These are phyloP conservation scores for Salicornia ramosissima DNA, from an alignment of 148 eudicot genomes.

Conservation along the genomic window DNA sequence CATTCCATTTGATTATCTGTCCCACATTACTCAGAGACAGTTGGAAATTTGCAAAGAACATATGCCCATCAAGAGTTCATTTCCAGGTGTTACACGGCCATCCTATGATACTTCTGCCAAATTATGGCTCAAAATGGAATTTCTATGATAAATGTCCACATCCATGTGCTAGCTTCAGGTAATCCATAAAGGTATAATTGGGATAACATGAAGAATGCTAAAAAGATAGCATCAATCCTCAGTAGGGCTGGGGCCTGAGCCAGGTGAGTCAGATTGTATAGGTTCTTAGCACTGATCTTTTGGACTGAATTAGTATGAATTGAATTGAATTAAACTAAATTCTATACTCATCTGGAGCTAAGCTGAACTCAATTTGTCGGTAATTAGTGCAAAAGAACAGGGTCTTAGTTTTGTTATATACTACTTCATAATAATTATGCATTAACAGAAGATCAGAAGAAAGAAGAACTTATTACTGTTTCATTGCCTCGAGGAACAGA, in stretches of 20 bases:
- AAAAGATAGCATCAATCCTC: neutral
- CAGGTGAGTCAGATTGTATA: neutral
- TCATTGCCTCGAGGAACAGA: slow-evolving; percentile 58
- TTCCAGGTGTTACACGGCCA: neutral
- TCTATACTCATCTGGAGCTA: too few species aligned
- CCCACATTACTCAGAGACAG: too few species aligned
- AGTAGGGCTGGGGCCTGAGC: neutral
- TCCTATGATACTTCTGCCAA: neutral
- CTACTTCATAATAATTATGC: slow-evolving; percentile 1
- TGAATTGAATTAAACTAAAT: too few species aligned
- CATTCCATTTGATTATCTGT: too few species aligned
- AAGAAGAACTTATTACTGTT: slow-evolving; percentile 40
- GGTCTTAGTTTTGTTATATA: neutral
- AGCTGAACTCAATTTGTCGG: too few species aligned
- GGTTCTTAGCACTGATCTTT: too few species aligned
- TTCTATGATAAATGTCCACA: neutral
- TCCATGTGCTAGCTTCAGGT: neutral
- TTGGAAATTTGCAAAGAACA: too few species aligned
- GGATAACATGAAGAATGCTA: neutral
- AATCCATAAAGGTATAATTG: neutral
- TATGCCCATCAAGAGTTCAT: neutral
- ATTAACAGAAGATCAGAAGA: slow-evolving; percentile 9
- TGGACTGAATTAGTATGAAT: too few species aligned
- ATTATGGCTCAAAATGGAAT: neutral
- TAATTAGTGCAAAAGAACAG: too few species aligned